Conservation (phyloP, 2,329 filamentous ascomycete genomes). For the Dothidotthia symphoricarpi region DNA sequence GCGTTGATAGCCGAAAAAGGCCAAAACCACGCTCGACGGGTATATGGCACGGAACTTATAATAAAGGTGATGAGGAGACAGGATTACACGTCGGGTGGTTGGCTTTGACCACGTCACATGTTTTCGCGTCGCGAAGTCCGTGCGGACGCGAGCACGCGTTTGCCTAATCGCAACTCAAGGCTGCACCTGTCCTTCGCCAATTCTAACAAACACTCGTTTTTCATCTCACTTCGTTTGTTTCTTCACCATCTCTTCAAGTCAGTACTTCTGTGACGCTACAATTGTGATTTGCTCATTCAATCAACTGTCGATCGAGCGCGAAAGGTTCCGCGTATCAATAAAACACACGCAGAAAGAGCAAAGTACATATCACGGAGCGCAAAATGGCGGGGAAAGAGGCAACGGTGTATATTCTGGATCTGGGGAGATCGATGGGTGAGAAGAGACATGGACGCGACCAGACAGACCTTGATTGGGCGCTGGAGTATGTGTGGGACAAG, state of each 20-base stretch:
- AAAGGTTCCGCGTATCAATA: neutral
- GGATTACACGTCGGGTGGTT: too few species aligned
- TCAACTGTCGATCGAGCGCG: neutral
- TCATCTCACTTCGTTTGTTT: neutral
- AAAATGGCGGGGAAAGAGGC: slow-evolving; percentile 92
- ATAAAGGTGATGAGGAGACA: too few species aligned
- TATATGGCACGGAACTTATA: too few species aligned
- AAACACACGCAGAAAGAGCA: slow-evolving; percentile 4
- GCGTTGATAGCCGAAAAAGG: too few species aligned
- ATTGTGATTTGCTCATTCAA: neutral
- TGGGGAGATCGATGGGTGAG: slow-evolving; percentile 80
- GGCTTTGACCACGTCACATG: slow-evolving; percentile 17
- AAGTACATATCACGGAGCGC: slow-evolving; percentile 1
- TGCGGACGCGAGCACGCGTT: slow-evolving; percentile 27
- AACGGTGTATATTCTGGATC: slow-evolving; percentile 85
- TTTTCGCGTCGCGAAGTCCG: slow-evolving; percentile 15
- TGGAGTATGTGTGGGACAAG: slow-evolving; percentile 95
- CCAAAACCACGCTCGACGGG: too few species aligned
- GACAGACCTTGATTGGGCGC: slow-evolving; percentile 82
- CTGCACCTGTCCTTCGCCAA: slow-evolving; percentile 4
- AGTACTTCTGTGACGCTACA: neutral
- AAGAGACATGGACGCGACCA: slow-evolving; percentile 67
- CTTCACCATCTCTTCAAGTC: neutral
- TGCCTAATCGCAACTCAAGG: slow-evolving; percentile 27
- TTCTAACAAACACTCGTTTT: slow-evolving; percentile 3